Base-by-base conservation (phyloP, 805 yeast genomes). In the Wickerhamiella occidentalis region DNA sequence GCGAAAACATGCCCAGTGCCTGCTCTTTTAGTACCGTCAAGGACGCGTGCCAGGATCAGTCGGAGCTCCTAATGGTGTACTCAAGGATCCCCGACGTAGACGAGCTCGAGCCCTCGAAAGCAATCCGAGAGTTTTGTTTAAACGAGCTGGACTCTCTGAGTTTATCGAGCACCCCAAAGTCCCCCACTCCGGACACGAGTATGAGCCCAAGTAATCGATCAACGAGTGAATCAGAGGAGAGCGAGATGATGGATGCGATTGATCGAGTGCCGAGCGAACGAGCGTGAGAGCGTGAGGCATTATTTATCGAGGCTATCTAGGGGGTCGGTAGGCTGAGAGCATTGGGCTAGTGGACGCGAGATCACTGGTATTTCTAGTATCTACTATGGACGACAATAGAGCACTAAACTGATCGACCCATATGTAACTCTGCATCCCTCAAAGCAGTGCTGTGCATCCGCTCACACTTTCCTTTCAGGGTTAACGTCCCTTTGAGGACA, bases 1-100 rank as follows among this genome's bases (percentile, higher is more conserved):
- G 11, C 15, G 43, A 45, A 9, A 35, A 28, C 21, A 18, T 12
- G 21, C 48, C 48, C 36, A 23, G 36, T 13, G 35, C 6, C 4
- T 36, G 43, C 36, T 35, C 30, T 2, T 45, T 45, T 13, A 29
- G 37, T 11, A 45, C 48, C 7, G 48, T 37, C 18, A 19, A 11
- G 37, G 48, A 45, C 29, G 42, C 48, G 15, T 29, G 21, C 25
- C 28, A 33, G n/a, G 48, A 45, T 17, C 35, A 29, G 8, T 18
- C 22, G 23, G 26, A 25, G 13, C 17, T 45, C 3, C 12, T 45
- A 17, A 37, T 30, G 9, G 40, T 45, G 21, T 45, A 37, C 37
- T 22, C 36, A 5, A 7, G 21, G 12, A 41, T 22, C 5, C 19
- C 43, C 2, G 28, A 18, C 2, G 25, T 8, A 1, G 38, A 36